A percentile compares a stretch with the other conserved stretches of the same genome.
Conservation (phyloP, 2,329 filamentous ascomycete species). For the Rutstroemia sydowiana region DNA sequence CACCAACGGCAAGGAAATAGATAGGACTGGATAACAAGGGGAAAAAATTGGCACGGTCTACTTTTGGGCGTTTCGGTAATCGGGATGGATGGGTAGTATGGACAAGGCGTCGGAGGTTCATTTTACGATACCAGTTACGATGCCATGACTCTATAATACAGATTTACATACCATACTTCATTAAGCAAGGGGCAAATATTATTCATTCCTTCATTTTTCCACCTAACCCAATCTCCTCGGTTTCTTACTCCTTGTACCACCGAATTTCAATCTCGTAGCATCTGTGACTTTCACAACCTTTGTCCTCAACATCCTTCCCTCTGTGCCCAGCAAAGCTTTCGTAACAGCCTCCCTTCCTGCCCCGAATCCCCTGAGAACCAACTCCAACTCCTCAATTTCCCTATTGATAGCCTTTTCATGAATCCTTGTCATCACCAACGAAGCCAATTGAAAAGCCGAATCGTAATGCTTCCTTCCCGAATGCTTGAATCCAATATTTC, state of each 20-base stretch:
- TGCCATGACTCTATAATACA: conserved; percentile 14
- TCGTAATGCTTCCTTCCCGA: conserved; percentile 75
- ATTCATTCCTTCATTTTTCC: neutral
- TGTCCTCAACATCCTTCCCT: conserved; percentile 67
- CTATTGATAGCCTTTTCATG: conserved; percentile 72
- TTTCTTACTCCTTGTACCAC: conserved; percentile 79
- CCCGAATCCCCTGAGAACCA: conserved; percentile 80
- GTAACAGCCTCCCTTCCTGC: conserved; percentile 78
- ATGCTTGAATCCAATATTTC: conserved; percentile 90
- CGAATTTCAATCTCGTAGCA: conserved; percentile 87
- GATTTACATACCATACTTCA: neutral
- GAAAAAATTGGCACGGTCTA: neutral
- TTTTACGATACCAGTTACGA: conserved; percentile 20
- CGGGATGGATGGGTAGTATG: conserved; percentile 12
- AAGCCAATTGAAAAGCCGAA: conserved; percentile 81
- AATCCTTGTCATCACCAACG: conserved; percentile 76
- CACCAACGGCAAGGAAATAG: conserved; percentile 31
- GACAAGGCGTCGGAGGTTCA: conserved; percentile 6
- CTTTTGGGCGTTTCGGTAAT: conserved; percentile 8
- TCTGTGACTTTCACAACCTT: conserved; percentile 78
- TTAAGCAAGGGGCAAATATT: conserved; percentile 12
- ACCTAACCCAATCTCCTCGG: conserved; percentile 61
- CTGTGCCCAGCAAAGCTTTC: conserved; percentile 80
- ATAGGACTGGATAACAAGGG: conserved; percentile 7
- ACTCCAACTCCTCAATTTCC: conserved; percentile 69